Conservation (phyloP, 2,329 filamentous ascomycete genomes). For the Paraphoma sp. region DNA sequence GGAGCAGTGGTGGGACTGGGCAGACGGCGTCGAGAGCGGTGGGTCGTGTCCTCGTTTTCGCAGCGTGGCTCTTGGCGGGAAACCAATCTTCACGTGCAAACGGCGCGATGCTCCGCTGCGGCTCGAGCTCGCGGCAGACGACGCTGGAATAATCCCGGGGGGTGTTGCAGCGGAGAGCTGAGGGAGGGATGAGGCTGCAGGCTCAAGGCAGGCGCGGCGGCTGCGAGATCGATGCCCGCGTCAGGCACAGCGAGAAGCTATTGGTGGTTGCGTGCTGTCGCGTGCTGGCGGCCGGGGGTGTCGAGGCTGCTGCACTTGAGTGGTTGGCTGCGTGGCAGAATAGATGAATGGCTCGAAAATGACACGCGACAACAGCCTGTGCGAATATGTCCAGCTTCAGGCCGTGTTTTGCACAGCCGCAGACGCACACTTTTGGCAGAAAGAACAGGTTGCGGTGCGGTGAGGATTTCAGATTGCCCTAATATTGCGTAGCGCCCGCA, state of each 20-base stretch:
- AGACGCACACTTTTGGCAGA: constrained; percentile 1
- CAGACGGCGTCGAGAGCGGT: constrained; percentile 14
- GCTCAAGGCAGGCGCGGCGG: constrained; percentile 12
- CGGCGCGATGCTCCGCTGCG: constrained; percentile 15
- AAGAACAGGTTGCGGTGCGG: constrained; percentile 30
- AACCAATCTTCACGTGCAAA: constrained; percentile 45
- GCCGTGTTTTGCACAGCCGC: background rate
- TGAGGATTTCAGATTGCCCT: constrained; percentile 15
- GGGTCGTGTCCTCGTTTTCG: constrained; percentile 21
- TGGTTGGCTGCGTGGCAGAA: background rate
- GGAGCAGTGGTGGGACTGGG: constrained; percentile 20
- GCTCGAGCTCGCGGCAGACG: constrained; percentile 8
- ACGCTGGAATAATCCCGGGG: background rate
- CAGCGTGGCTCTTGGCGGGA: constrained; percentile 32
- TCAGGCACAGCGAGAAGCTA: constrained; percentile 36
- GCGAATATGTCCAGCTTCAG: background rate
- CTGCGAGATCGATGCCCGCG: constrained; percentile 16
- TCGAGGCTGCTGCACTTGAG: constrained; percentile 7
- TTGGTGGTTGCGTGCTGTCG: constrained; percentile 42
- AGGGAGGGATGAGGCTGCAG: constrained; percentile 6
- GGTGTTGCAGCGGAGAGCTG: constrained; percentile 1
- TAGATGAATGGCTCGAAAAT: background rate
- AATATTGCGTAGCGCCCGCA: constrained; percentile 24
- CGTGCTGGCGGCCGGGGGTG: constrained; percentile 40
- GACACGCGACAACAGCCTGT: background rate